Percentiles rank a stretch among this genome's conserved stretches.
Evolutionary conservation across 345 rosid species (phyloP).

Genomic region (Cochlearia excelsa): DNA sequence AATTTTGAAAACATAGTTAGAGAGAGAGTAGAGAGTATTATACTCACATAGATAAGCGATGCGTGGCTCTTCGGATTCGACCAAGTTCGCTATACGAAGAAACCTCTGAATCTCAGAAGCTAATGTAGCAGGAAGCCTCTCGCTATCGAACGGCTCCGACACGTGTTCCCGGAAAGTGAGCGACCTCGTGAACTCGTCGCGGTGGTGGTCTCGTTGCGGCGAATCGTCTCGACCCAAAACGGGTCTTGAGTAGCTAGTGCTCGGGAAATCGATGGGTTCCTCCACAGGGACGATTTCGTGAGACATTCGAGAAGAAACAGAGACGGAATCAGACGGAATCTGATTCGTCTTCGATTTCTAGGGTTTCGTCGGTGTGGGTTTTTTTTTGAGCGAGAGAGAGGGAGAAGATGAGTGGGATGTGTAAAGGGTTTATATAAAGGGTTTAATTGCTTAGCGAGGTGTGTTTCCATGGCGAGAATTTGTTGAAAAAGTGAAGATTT

Average conservation of each 20-base stretch:
- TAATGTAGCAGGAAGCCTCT: slow-evolving; percentile 74
- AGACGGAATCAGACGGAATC: slow-evolving; percentile 14
- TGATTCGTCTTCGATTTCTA: background rate
- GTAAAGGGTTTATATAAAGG: slow-evolving; percentile 22
- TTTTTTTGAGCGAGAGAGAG: slow-evolving; percentile 23
- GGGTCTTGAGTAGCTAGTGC: slow-evolving; percentile 34
- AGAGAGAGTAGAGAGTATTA: background rate
- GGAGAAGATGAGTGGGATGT: slow-evolving; percentile 8
- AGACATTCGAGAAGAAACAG: slow-evolving; percentile 36
- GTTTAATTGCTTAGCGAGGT: slow-evolving; percentile 37
- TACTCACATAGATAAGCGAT: slow-evolving; percentile 72
- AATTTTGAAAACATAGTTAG: background rate
- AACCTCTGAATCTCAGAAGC: slow-evolving; percentile 73
- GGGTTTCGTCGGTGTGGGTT: slow-evolving; percentile 22
- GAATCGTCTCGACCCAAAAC: slow-evolving; percentile 6
- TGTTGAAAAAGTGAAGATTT: slow-evolving; percentile 10
- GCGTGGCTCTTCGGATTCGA: slow-evolving; percentile 68
- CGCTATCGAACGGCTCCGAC: slow-evolving; percentile 80
- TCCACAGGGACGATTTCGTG: slow-evolving; percentile 70
- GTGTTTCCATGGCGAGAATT: slow-evolving; percentile 38
- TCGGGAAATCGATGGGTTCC: slow-evolving; percentile 44
- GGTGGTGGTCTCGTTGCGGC: slow-evolving; percentile 22
- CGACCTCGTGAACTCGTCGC: slow-evolving; percentile 39
- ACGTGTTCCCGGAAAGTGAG: slow-evolving; percentile 43
- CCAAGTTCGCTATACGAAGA: slow-evolving; percentile 81